A percentile compares a stretch with the other conserved stretches of the same genome.
phyloP scores from a whole-genome alignment of 2,329 filamentous ascomycete species.

The Claviceps sp. region DNA sequence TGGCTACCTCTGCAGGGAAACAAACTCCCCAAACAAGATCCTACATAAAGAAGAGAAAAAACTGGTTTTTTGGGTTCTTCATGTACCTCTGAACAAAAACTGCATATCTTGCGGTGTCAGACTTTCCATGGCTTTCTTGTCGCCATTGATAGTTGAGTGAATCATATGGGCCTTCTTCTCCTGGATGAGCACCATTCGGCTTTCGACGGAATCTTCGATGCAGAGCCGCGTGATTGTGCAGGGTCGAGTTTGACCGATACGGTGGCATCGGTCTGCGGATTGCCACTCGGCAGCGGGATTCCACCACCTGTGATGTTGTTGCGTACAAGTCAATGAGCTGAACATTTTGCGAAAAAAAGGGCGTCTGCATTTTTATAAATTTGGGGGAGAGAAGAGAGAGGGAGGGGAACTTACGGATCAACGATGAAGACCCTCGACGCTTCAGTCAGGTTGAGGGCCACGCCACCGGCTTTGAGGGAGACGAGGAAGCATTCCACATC shows the following conservation, averaged over 20 bases:
- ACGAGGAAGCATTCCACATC: constrained; percentile 94
- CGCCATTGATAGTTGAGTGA: constrained; percentile 88
- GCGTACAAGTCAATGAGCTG: neutral
- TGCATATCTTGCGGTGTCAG: constrained; percentile 85
- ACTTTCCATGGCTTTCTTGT: constrained; percentile 81
- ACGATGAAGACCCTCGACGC: constrained; percentile 92
- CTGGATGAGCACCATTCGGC: constrained; percentile 85
- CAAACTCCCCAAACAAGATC: too few species aligned
- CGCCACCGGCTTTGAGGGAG: constrained; percentile 88
- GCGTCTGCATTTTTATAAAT: too few species aligned
- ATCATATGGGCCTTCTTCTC: constrained; percentile 99
- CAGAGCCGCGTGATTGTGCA: constrained; percentile 90
- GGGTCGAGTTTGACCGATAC: constrained; percentile 86
- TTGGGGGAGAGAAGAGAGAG: neutral
- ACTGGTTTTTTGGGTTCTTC: neutral
- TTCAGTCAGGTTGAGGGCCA: constrained; percentile 89
- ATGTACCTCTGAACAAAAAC: constrained; percentile 73
- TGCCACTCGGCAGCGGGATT: constrained; percentile 99
- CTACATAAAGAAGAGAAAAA: neutral
- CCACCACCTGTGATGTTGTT: constrained; percentile 61
- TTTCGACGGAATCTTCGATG: constrained; percentile 95
- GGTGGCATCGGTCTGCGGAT: constrained; percentile 83
- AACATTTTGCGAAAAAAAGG: neutral
- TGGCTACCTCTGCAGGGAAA: too few species aligned
- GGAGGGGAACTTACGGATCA: constrained; percentile 58